phyloP scores from a whole-genome alignment of 208 protist genomes.

The Leishmania martiniquensis region DNA sequence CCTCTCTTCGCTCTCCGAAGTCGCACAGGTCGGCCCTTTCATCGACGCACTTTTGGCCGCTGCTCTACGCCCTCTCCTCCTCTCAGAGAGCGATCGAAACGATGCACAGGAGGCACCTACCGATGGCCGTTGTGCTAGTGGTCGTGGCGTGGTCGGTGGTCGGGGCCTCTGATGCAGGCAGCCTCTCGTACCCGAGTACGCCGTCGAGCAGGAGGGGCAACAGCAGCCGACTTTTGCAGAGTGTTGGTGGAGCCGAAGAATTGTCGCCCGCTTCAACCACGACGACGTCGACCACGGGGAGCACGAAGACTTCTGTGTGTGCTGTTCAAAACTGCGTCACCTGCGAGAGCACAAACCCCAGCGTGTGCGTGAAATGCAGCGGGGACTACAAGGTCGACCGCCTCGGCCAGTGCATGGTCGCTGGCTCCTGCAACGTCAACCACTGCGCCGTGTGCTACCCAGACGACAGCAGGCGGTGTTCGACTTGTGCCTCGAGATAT shows the following conservation, averaged over 20 bases:
- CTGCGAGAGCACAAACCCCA: conserved; percentile 2
- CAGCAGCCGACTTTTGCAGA: not conserved
- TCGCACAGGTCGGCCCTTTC: too few relatives aligned
- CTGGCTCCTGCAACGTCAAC: conserved; percentile 5
- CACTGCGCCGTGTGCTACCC: not conserved
- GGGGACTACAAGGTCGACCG: conserved; percentile 3
- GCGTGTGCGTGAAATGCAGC: not conserved
- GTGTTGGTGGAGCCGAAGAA: not conserved
- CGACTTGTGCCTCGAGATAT: conserved; percentile 2
- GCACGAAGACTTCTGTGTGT: not conserved
- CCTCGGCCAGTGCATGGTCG: conserved; percentile 2
- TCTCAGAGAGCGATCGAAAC: not conserved
- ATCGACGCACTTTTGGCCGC: not conserved
- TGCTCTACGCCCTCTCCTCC: not conserved
- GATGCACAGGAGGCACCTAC: not conserved
- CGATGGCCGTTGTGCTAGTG: not conserved
- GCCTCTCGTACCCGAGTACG: not conserved
- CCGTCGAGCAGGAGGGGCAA: not conserved
- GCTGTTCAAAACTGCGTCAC: not conserved
- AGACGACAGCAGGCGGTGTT: not conserved
- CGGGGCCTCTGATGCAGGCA: not conserved
- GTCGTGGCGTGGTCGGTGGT: not conserved
- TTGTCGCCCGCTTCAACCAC: not conserved
- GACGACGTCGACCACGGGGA: not conserved
- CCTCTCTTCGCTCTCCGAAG: too few relatives aligned